Base-by-base conservation (phyloP, 257 asterid genomes). In the Ocimum tenuiflorum region DNA sequence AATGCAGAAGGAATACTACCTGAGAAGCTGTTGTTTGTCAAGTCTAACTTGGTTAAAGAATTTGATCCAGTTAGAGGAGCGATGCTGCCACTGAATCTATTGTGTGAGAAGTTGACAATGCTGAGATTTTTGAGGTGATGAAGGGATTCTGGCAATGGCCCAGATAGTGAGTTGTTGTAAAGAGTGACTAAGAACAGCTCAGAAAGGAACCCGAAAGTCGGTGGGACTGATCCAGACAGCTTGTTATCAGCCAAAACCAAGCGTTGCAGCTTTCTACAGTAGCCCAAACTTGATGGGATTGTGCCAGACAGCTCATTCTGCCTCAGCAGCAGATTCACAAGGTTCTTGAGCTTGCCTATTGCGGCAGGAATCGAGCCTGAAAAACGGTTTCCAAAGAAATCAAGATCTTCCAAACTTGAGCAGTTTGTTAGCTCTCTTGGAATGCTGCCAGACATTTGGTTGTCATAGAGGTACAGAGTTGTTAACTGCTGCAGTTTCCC, bases 111-210 rank as follows among this genome's bases (percentile, higher is more conserved):
- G 81, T 91, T 91, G 20, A 91, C 70, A 47, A 78, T 80, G 56
- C 77, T 77, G n/a, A 91, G 91, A 60, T 87, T 91, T 48, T 77
- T 91, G 68, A 89, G 85, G 63, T 72, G 80, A 78, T 72, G 81
- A 33, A 91, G 79, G 39, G 88, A 84, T 23, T 84, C 82, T 23
- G 98, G 98, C 55, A 89, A 58, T 50, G 89, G 81, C 60, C 98
- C 98, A 24, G 91, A 81, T 47, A 91, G 53, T 7, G 96, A 89
- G 36, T 91, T 91, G 73, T 91, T 91, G 95, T 88, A 91, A 31
- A 91, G 95, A 67, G 89, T 79, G 38, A 89, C 15, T 6, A 83
- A 85, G 69, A 73, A 64, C 27, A 91, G 66, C 49, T 78, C 85
- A 0, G 91, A 80, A 12, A 91, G 88, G 60, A 81, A 84, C 22